phyloP scores from a whole-genome alignment of 306 rosid genomes.

The Glycyrrhiza uralensis region DNA sequence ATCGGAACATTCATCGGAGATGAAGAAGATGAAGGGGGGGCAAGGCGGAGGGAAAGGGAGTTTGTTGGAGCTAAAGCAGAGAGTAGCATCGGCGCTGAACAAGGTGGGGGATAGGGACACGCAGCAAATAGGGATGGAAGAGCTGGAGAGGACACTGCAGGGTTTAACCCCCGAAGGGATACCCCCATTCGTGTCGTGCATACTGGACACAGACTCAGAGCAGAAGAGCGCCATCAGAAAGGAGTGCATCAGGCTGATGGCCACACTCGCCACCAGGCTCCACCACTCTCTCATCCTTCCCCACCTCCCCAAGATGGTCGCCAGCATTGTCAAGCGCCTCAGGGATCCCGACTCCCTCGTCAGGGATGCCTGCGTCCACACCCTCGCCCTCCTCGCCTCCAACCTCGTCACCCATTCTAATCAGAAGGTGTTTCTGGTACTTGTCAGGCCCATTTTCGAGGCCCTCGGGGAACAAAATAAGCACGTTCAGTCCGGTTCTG shows the following conservation, averaged over 20 bases:
- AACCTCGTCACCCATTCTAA: conserved; percentile 34
- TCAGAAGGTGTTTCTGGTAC: conserved; percentile 44
- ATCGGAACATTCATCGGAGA: conserved; percentile 17
- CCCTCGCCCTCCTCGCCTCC: conserved; percentile 47
- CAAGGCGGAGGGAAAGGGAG: conserved; percentile 33
- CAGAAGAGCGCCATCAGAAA: conserved; percentile 60
- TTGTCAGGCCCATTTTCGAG: conserved; percentile 68
- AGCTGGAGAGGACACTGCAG: conserved; percentile 54
- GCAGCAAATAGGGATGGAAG: conserved; percentile 60
- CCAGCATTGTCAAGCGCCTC: conserved; percentile 66
- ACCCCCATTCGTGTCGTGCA: conserved; percentile 58
- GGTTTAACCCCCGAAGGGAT: conserved; percentile 55
- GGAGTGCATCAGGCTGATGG: conserved; percentile 63
- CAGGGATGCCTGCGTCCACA: conserved; percentile 67
- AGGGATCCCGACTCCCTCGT: conserved; percentile 65
- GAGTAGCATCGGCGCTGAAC: conserved; percentile 54
- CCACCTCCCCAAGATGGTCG: conserved; percentile 60
- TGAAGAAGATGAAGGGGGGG: conserved; percentile 36
- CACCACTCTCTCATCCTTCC: conserved; percentile 42
- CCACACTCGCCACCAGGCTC: conserved; percentile 33
- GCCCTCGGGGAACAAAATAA: conserved; percentile 79
- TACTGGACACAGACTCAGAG: conserved; percentile 61
- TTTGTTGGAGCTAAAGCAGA: conserved; percentile 58
- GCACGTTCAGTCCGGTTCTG: conserved; percentile 69
- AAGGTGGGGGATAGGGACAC: conserved; percentile 87